Percentiles rank a stretch among this genome's conserved stretches.
Conservation (phyloP, 208 protist genomes). For the Leishmania turanica region DNA sequence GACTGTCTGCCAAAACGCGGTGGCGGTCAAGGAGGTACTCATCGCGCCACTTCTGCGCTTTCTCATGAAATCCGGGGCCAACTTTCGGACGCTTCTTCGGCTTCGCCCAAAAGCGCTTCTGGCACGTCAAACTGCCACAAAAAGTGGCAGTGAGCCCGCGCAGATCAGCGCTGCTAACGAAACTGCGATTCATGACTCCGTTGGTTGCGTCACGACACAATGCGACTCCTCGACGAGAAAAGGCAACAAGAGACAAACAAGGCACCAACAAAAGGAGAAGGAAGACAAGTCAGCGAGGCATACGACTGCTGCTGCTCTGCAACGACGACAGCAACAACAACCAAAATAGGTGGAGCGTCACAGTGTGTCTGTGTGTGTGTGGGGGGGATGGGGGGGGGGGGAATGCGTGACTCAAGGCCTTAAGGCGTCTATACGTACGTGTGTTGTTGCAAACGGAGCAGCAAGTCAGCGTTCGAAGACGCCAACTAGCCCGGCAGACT, state of each 20-base stretch:
- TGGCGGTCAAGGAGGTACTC: conserved; percentile 90
- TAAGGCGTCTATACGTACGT: neutral
- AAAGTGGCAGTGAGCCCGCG: conserved; percentile 35
- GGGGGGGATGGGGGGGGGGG: no score
- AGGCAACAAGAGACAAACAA: conserved; percentile 14
- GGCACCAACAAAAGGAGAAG: neutral
- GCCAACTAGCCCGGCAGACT: neutral
- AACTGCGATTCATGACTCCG: conserved; percentile 51
- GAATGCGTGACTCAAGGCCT: neutral
- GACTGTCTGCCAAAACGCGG: conserved; percentile 81
- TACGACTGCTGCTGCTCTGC: neutral
- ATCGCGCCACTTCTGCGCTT: conserved; percentile 90
- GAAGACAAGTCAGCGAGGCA: neutral
- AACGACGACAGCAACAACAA: neutral
- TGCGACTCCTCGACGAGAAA: neutral
- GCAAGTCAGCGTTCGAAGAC: neutral
- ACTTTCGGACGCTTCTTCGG: conserved; percentile 92
- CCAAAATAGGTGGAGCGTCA: neutral
- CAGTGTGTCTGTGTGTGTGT: no score
- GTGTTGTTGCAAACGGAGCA: neutral
- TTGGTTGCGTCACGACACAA: neutral
- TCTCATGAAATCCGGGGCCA: conserved; percentile 85
- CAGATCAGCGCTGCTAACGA: conserved; percentile 63
- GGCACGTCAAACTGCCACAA: conserved; percentile 34
- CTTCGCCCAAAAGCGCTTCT: conserved; percentile 88